Evolutionary conservation across 116 monocot genomes (phyloP).

Genomic region (Trichopus zeylanicus): DNA sequence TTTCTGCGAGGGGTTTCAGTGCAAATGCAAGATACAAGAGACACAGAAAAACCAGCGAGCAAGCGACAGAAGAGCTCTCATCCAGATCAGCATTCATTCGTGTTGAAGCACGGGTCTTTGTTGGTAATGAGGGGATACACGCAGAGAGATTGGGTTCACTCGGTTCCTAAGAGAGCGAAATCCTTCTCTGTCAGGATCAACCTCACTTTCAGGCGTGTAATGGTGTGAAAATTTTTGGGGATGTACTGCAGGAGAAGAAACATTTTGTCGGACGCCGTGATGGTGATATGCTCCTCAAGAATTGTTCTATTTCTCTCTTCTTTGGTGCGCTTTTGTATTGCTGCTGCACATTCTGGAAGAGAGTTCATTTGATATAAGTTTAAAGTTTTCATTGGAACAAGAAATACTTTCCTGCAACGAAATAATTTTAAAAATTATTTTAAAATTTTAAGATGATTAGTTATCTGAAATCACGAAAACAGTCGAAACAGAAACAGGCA

Average conservation of each 20-base stretch:
- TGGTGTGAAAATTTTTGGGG: slow-evolving; percentile 1
- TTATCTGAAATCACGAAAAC: too few relatives aligned
- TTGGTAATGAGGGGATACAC: slow-evolving; percentile 83
- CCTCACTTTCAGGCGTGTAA: slow-evolving; percentile 75
- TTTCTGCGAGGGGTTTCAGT: neutral
- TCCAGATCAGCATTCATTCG: slow-evolving; percentile 47
- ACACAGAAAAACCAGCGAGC: slow-evolving; percentile 10
- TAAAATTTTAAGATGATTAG: too few relatives aligned
- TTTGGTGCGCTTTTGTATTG: too few relatives aligned
- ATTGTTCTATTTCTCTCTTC: too few relatives aligned
- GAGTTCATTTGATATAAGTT: too few relatives aligned
- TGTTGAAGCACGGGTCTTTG: slow-evolving; percentile 86
- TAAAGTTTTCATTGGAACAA: too few relatives aligned
- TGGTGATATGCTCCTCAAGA: neutral
- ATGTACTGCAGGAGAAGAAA: neutral
- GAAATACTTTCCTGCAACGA: too few relatives aligned
- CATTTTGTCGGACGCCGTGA: neutral
- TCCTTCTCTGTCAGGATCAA: slow-evolving; percentile 65
- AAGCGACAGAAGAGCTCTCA: slow-evolving; percentile 34
- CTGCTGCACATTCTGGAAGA: too few relatives aligned
- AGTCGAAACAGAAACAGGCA: too few relatives aligned
- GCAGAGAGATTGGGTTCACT: slow-evolving; percentile 85
- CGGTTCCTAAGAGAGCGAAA: slow-evolving; percentile 81
- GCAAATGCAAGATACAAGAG: slow-evolving; percentile 8
- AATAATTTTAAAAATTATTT: too few relatives aligned